Conservation (phyloP, 1,284 basidiomycete species). For the Sutorius eximius region DNA sequence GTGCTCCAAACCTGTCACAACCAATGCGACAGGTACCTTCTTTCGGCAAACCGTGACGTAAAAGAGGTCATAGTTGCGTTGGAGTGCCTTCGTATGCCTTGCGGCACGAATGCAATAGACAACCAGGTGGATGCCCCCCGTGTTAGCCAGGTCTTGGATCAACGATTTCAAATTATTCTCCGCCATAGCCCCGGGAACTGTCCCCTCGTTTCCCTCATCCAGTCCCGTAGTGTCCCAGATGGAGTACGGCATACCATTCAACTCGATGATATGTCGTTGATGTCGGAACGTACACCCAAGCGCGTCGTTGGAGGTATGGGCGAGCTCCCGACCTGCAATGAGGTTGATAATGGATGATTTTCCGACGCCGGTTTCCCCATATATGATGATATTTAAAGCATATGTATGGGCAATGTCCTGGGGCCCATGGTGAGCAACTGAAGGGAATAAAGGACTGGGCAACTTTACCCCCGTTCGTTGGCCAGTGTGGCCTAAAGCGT, state of each 20-base stretch:
- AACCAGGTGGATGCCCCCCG: neutral
- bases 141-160: neutral
- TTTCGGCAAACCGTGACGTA: slow-evolving; percentile 10
- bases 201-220: neutral
- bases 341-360: too few species aligned
- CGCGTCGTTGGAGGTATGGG: neutral
- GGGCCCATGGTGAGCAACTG: neutral
- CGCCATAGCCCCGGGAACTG: neutral
- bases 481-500: too few species aligned
- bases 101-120: slow-evolving; percentile 19
- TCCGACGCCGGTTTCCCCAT: too few species aligned
- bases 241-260: neutral
- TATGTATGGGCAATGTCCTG: neutral
- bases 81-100: neutral
- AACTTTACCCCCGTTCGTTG: neutral
- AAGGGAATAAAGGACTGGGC: neutral
- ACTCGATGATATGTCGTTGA: neutral
- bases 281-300: neutral
- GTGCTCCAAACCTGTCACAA: slow-evolving; percentile 10
- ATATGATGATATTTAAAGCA: neutral
- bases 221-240: neutral
- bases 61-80: slow-evolving; percentile 16
- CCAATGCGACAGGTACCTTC: slow-evolving; percentile 17
- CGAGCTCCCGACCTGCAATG: too few species aligned
- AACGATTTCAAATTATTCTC: neutral